Evolutionary conservation across 495 filamentous ascomycete genomes (phyloP).

Genomic region (Filosporella fistucella): DNA sequence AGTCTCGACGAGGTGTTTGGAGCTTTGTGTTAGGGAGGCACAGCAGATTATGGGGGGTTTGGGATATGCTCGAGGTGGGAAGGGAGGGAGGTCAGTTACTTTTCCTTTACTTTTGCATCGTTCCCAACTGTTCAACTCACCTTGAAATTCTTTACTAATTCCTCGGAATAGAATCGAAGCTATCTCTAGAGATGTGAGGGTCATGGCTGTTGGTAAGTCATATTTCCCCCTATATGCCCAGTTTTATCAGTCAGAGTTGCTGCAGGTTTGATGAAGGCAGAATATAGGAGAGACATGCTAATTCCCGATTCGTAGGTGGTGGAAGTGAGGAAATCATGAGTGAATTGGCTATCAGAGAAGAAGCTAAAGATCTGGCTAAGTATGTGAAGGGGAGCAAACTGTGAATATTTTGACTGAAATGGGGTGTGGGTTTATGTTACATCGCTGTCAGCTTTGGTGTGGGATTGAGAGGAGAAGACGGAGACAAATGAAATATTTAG

Average conservation of each 20-base stretch:
- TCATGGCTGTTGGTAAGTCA: conserved; percentile 31
- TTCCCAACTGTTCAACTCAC: no score
- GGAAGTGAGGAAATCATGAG: conserved; percentile 34
- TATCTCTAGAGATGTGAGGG: conserved; percentile 32
- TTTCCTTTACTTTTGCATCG: background rate
- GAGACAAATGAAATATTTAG: no score
- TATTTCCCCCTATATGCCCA: background rate
- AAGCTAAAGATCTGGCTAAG: conserved; percentile 22
- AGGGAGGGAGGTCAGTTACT: conserved; percentile 24
- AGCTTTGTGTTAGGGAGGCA: conserved; percentile 24
- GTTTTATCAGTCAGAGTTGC: background rate
- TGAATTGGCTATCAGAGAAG: conserved; percentile 28
- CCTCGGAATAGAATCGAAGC: conserved; percentile 27
- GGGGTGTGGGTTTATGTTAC: no score
- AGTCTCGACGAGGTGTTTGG: conserved; percentile 21
- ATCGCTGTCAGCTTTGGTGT: no score
- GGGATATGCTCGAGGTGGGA: conserved; percentile 30
- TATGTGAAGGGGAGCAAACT: conserved; percentile 18
- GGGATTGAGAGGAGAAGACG: no score
- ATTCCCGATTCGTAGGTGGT: conserved; percentile 24
- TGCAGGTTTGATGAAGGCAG: no score
- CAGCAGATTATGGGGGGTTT: conserved; percentile 28
- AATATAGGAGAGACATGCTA: no score
- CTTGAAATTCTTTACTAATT: no score
- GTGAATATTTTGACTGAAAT: conserved; percentile 6